Evolutionary conservation across 2,329 filamentous ascomycete genomes (phyloP).

Genomic region (Coleophoma eucalyptorum): DNA sequence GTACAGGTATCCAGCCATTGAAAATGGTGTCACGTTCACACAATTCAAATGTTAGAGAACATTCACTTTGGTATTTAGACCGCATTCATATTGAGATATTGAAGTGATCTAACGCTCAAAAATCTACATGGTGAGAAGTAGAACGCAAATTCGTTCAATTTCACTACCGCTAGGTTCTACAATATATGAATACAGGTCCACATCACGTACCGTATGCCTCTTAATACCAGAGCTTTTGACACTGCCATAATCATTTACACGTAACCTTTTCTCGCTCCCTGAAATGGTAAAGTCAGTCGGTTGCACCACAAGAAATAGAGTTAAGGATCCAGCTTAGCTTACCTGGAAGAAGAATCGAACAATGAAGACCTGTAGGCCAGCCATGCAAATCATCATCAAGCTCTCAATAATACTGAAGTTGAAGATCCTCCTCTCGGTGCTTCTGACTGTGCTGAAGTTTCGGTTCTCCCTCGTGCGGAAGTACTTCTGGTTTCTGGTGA

Average conservation of each 20-base stretch:
- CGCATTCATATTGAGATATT: no score
- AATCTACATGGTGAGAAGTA: no score
- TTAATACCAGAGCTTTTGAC: conserved; percentile 1
- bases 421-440: conserved; percentile 92
- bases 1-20: no score
- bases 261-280: conserved; percentile 67
- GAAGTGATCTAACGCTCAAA: no score
- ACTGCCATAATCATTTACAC: conserved; percentile 41
- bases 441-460: conserved; percentile 96
- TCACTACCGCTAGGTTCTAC: conserved; percentile 4
- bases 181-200: conserved; percentile 15
- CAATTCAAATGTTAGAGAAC: no score
- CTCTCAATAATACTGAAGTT: conserved; percentile 96
- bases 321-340: conserved; percentile 16
- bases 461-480: conserved; percentile 98
- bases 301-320: not conserved
- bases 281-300: not conserved
- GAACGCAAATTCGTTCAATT: not conserved
- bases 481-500: conserved; percentile 97
- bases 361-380: conserved; percentile 91
- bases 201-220: conserved; percentile 8
- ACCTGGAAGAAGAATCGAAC: conserved; percentile 99
- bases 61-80: no score
- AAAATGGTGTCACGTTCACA: no score
- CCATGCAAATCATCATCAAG: conserved; percentile 90